Evolutionary conservation across 768 basidiomycete species (phyloP).

Genomic region (Cystobasidium onofrii): DNA sequence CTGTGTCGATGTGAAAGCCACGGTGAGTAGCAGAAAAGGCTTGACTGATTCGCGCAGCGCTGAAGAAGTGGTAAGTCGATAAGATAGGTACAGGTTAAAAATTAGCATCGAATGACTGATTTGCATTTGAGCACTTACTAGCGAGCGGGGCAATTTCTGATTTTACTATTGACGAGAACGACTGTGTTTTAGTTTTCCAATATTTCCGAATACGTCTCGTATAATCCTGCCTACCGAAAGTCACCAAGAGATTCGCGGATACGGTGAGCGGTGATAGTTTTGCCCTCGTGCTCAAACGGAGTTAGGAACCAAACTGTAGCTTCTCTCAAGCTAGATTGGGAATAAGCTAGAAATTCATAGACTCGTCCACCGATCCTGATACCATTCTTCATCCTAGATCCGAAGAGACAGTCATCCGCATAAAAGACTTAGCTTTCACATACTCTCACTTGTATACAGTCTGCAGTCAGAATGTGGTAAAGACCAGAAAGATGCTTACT

Average conservation of each 20-base stretch:
- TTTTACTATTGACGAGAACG: background rate
- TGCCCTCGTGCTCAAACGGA: background rate
- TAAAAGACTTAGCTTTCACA: too few species aligned
- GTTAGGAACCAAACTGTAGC: background rate
- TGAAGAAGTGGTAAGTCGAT: background rate
- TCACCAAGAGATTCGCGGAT: background rate
- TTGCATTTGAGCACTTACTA: background rate
- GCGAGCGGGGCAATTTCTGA: background rate
- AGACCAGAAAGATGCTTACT: too few species aligned
- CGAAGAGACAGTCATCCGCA: too few species aligned
- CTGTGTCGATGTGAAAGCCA: background rate
- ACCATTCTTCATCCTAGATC: background rate
- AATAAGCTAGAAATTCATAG: background rate
- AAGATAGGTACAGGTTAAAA: background rate
- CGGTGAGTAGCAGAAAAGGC: background rate
- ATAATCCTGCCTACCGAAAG: background rate
- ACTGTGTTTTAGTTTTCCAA: too few species aligned
- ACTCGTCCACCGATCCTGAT: background rate
- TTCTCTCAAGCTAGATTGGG: background rate
- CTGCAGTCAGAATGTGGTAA: too few species aligned
- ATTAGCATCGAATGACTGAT: background rate
- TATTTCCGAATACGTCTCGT: too few species aligned
- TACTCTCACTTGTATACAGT: too few species aligned
- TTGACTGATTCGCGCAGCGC: slow-evolving; percentile 2
- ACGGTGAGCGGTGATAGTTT: background rate